These are phyloP conservation scores for Nicotiana sylvestris DNA, from an alignment of 257 asterid genomes.

Conservation along the genomic window DNA sequence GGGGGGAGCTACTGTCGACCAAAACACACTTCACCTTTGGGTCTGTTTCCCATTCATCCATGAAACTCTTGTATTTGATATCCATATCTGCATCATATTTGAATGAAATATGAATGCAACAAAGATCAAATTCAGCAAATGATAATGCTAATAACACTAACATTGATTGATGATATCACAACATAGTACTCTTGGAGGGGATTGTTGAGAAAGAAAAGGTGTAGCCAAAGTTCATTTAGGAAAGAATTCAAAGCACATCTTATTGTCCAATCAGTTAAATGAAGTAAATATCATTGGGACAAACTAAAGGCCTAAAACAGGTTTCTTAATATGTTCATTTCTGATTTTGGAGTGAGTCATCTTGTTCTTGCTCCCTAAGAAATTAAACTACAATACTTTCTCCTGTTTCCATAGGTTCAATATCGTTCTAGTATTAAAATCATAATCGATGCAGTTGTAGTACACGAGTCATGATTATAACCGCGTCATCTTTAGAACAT, in stretches of 20 bases:
- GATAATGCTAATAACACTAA: background rate
- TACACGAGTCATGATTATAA: background rate
- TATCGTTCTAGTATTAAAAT: background rate
- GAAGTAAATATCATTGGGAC: no score
- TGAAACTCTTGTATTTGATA: slow-evolving; percentile 61
- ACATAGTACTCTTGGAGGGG: background rate
- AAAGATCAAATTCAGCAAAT: slow-evolving; percentile 4
- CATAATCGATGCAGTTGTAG: background rate
- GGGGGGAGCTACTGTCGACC: slow-evolving; percentile 80
- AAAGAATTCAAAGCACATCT: background rate
- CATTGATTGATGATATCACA: no score
- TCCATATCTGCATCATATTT: slow-evolving; percentile 73
- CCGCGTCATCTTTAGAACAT: background rate
- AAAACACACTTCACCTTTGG: slow-evolving; percentile 87
- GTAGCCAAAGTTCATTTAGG: background rate
- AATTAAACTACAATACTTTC: background rate
- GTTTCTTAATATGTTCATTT: no score
- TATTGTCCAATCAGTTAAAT: no score
- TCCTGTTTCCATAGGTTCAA: background rate
- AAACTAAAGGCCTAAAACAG: no score
- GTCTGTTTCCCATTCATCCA: slow-evolving; percentile 90
- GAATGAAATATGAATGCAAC: slow-evolving; percentile 7
- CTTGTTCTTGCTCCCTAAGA: no score
- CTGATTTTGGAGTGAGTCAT: no score
- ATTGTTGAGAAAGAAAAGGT: background rate